phyloP scores from a whole-genome alignment of 2,329 filamentous ascomycete species.

The Cordyceps cateniannulata region DNA sequence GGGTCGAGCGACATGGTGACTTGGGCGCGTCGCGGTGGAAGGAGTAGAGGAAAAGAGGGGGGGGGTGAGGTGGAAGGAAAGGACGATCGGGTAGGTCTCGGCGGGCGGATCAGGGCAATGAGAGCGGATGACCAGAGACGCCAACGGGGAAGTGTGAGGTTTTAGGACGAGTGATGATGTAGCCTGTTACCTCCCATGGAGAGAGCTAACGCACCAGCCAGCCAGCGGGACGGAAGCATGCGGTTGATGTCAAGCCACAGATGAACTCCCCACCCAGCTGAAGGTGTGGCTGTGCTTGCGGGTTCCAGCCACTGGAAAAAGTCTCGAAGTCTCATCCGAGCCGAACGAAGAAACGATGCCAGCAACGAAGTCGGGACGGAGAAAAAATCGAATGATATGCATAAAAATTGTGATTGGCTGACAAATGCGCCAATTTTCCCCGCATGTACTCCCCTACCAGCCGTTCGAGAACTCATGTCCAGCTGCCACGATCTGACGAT shows the following conservation, averaged over 20 bases:
- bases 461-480: neutral
- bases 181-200: conserved; percentile 17
- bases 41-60: neutral
- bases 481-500: neutral
- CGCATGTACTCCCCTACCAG: neutral
- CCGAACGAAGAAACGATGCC: neutral
- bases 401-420: neutral
- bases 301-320: neutral
- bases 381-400: neutral
- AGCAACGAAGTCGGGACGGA: neutral
- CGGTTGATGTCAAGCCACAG: conserved; percentile 5
- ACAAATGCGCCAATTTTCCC: neutral
- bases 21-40: conserved; percentile 18
- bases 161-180: conserved; percentile 23
- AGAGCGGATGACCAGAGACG: conserved; percentile 1
- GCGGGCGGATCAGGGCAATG: conserved; percentile 10
- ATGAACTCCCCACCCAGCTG: neutral
- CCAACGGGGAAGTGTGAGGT: conserved; percentile 17
- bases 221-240: neutral
- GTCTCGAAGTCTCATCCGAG: too few relatives aligned
- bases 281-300: neutral
- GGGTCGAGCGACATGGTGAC: conserved; percentile 79
- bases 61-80: conserved; percentile 8
- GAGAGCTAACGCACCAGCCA: neutral
- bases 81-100: conserved; percentile 10